Base-by-base conservation (phyloP, 2,329 filamentous ascomycete species). In the Cytospora piceicola region DNA sequence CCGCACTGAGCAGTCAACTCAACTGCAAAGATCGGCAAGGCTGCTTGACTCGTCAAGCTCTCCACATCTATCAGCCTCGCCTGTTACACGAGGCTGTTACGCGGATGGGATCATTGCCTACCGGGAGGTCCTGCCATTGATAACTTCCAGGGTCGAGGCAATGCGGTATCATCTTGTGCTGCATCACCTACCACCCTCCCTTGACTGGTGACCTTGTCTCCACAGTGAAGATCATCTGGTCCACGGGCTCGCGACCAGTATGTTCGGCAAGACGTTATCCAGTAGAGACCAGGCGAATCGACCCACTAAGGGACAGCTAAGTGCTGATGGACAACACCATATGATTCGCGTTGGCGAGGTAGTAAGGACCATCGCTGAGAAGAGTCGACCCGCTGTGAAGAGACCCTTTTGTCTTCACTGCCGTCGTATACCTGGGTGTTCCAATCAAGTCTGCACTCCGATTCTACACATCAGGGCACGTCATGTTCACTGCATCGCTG, bases 1-100 rank as follows among this genome's bases (percentile, higher is more conserved):
- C 17, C 5, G 3, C 20, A 17, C 20, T 42, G 14, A 42, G 17
- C 20, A 42, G 39, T 6, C 39, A 42, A 17, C 20, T 6, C 39
- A 17, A 20, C 5, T 7, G 39, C 39, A 42, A 20, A 17, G 39
- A 20, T 29, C 15, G 20, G 42, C 20, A 11, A 46, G 14, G 12
- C 34, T 29, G 20, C 52, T 49, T 56, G 60, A 61, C 36, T 62
- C 52, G 34, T 14, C 17, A 22, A n/a, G n/a, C 4, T n/a, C 14
- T 29, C n/a, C 20, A 15, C 24, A 2, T 24, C n/a, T 3, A 27
- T 22, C 9, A 51, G 30, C 29, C 29, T 51, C 11, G 17, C 5
- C 32, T 22, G n/a, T 61, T 6, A n/a, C n/a, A 61, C 20, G 0
- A 54, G 34, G 32, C 58, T 54, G 29, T 49, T n/a, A 12, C 11